Evolutionary conservation across 805 yeast genomes (phyloP).

Genomic region (Ogataea allantospora): DNA sequence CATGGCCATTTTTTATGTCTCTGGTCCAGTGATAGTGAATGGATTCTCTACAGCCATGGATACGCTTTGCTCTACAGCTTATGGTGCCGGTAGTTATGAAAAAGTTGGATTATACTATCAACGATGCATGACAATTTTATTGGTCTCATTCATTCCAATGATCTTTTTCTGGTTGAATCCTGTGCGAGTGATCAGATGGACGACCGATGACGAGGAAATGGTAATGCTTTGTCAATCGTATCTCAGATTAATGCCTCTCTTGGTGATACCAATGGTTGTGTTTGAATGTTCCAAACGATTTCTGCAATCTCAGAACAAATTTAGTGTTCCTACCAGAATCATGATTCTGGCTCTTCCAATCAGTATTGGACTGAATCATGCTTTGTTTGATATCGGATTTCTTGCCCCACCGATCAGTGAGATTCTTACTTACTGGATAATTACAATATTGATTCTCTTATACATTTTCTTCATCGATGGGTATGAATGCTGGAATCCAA

Average conservation of each 20-base stretch:
- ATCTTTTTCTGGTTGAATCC: slow-evolving; percentile 58
- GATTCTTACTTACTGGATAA: slow-evolving; percentile 64
- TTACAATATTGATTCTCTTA: slow-evolving; percentile 51
- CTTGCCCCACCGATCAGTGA: slow-evolving; percentile 72
- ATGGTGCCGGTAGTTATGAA: slow-evolving; percentile 59
- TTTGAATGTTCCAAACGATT: slow-evolving; percentile 71
- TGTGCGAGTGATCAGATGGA: slow-evolving; percentile 38
- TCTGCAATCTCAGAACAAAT: slow-evolving; percentile 72
- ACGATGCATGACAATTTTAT: slow-evolving; percentile 56
- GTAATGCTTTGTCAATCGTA: slow-evolving; percentile 53
- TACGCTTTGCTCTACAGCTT: slow-evolving; percentile 75
- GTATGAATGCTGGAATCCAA: slow-evolving; percentile 54
- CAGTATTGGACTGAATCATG: slow-evolving; percentile 56
- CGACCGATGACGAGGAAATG: slow-evolving; percentile 43
- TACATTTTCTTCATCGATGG: slow-evolving; percentile 63
- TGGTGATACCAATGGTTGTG: slow-evolving; percentile 65
- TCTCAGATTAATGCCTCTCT: slow-evolving; percentile 50
- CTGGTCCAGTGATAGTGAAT: slow-evolving; percentile 70
- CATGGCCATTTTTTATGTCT: slow-evolving; percentile 70
- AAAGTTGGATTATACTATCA: slow-evolving; percentile 66
- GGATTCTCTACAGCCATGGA: slow-evolving; percentile 75
- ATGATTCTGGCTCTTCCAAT: slow-evolving; percentile 66
- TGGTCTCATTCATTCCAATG: slow-evolving; percentile 53
- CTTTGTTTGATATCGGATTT: slow-evolving; percentile 65
- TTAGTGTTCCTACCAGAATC: slow-evolving; percentile 72